phyloP scores from a whole-genome alignment of 148 eudicot species.

The Rheum nobile region DNA sequence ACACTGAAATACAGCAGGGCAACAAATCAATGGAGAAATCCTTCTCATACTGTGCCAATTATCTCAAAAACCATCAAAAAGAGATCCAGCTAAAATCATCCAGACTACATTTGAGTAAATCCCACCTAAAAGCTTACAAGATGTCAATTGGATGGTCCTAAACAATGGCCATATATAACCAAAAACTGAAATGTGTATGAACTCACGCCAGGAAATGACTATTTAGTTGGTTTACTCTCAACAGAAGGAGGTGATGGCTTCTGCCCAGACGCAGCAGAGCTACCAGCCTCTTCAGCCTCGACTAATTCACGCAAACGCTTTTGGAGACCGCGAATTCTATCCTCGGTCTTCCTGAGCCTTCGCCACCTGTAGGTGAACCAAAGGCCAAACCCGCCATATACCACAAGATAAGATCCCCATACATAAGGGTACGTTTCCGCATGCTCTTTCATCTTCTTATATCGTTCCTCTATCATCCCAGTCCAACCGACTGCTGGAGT shows the following conservation, averaged over 20 bases:
- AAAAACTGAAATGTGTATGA: not conserved
- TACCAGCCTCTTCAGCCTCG: constrained; percentile 39
- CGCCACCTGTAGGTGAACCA: constrained; percentile 72
- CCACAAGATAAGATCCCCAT: constrained; percentile 71
- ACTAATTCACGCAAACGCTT: constrained; percentile 47
- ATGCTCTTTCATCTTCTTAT: constrained; percentile 45
- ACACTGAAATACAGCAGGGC: not conserved
- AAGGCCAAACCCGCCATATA: constrained; percentile 77
- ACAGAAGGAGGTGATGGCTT: constrained; percentile 17
- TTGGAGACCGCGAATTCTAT: constrained; percentile 69
- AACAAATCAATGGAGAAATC: not conserved
- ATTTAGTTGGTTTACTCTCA: constrained; percentile 23
- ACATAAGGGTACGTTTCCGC: constrained; percentile 78
- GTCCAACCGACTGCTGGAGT: constrained; percentile 21
- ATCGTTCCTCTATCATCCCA: constrained; percentile 31
- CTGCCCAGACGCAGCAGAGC: constrained; percentile 18
- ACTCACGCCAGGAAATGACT: constrained; percentile 1
- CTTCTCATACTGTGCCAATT: not conserved
- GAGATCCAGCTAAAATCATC: not conserved
- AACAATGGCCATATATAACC: not conserved
- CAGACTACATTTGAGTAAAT: not conserved
- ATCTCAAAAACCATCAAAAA: not conserved
- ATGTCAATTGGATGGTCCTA: not conserved
- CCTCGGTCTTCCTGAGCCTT: constrained; percentile 66
- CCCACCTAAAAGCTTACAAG: not conserved